Percentiles rank a stretch among this genome's conserved stretches.
Conservation (phyloP, 805 yeast species). For the Metschnikowia borealis region DNA sequence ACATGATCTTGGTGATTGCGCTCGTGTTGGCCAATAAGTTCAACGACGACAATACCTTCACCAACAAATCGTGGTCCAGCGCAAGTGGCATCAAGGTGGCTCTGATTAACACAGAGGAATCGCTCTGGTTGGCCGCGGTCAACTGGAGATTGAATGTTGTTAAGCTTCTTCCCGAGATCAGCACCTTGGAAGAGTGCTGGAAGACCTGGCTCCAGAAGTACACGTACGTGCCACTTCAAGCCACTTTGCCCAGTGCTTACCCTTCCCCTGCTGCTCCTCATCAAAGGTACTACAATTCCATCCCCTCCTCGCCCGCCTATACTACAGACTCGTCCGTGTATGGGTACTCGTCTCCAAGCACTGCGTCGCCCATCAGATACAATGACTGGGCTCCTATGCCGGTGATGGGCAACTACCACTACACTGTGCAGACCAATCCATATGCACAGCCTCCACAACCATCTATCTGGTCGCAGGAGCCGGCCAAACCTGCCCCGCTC, state of each 20-base stretch:
- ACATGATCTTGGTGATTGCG: conserved; percentile 58
- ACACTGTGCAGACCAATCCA: conserved; percentile 3
- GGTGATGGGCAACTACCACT: conserved; percentile 1
- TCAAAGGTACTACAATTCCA: conserved; percentile 8
- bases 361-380: conserved; percentile 24
- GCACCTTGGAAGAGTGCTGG: conserved; percentile 44
- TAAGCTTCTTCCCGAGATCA: conserved; percentile 34
- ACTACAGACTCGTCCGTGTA: conserved; percentile 12
- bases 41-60: conserved; percentile 94
- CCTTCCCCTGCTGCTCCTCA: conserved; percentile 4
- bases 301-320: conserved; percentile 22
- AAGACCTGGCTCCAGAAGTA: conserved; percentile 39
- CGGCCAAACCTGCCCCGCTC: conserved; percentile 7
- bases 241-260: conserved; percentile 1
- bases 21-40: conserved; percentile 87
- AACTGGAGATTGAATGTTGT: conserved; percentile 55
- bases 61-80: conserved; percentile 91
- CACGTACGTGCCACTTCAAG: conserved; percentile 5
- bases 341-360: conserved; percentile 23
- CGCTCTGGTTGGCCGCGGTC: conserved; percentile 59
- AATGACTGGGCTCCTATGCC: conserved; percentile 16
- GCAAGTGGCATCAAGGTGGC: conserved; percentile 78
- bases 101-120: conserved; percentile 64
- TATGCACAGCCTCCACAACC: conserved; percentile 9
- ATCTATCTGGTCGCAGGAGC: conserved; percentile 24